Evolutionary conservation across 2,329 filamentous ascomycete genomes (phyloP), one percentile per base, ranked within the genome.

Genomic region (Monosporascus sp.): DNA sequence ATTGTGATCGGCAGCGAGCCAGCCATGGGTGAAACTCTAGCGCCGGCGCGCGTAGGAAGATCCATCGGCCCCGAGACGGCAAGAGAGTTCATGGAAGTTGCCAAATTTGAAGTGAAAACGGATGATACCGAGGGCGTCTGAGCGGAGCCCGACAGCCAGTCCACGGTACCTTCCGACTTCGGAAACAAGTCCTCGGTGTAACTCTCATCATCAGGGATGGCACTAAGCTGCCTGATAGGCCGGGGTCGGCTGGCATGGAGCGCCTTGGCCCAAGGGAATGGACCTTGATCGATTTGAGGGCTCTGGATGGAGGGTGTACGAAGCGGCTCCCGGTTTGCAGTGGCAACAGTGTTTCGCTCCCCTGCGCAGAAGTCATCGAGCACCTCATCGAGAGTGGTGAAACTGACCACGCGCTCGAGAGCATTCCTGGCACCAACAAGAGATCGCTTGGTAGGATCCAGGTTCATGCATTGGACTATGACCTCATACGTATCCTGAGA

Each of bases 401-500:
- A 99, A 73, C 86, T 92, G 61, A 96, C 80, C 48, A 89, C 87
- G 50, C 89, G 87, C 58, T 85, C 74, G 36, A 99, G 83, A 50
- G 89, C 89, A 50, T 90, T 82, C 61, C 89, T 89, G 56, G 90
- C 85, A 55, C 83, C 89, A 35, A 81, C 76, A 48, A 99, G 77
- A 36, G 92, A 95, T 52, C 94, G 88, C 78, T 91, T 95, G 70
- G 81, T 82, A 11, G 94, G 94, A 67, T 99, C 93, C 62, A 99
- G 75, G 64, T 90, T 90, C 82, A 99, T 83, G 70, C 90, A 95
- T 73, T 96, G 83, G 50, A 87, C 85, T 71, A 99, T 85, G 61
- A 99, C 90, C 72, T 97, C 91, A 66, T 89, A 99, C 0, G 94
- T 97, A 71, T 99, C 94, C 71, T 96, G 90, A 49, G 93, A 97